Base-by-base conservation (phyloP, 2,329 filamentous ascomycete genomes). In the Rugonectria rugulosa region DNA sequence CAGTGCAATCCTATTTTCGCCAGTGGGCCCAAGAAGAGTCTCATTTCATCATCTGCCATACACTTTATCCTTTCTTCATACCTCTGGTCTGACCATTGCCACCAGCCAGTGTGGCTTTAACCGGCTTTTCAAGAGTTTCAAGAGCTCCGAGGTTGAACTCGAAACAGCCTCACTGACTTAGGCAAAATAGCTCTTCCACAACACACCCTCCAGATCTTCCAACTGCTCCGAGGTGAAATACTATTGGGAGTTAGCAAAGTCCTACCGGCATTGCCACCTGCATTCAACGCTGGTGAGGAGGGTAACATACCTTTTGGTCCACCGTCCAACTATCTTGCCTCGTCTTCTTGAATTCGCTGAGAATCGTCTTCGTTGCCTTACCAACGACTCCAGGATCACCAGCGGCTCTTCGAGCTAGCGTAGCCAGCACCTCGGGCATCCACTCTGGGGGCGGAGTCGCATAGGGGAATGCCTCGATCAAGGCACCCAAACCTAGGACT, bases 151-250 rank as follows among this genome's bases (percentile, higher is more conserved):
- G 53, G 53, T 61, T 61, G 52, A 51, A 44, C 51, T 52, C 59
- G 52, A 41, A 41, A 32, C 42, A 27, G 31, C 46, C 37, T 46
- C 19, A 14, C 15, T n/a, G 21, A 37, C 40, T 73, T 79, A 97
- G 34, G 93, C 96, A 79, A 99, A 99, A 73, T 99, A 99, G 74
- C 94, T 98, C 88, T 99, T 99, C 95, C 95, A 99, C 47, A 99
- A 79, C 42, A 99, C 96, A 47, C 95, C 95, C 68, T 97, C 93
- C 56, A 99, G 75, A 70, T 98, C 94, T 73, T 98, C 95, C 10
- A 99, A 80, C 70, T 99, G 94, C 66, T 98, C 95, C 24, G 89
- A 79, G 21, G 92, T 92, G 71, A 99, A 99, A 57, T 92, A 85
- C 85, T 90, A 61, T 57, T 45, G 31, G 41, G 69, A 45, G 54